These are phyloP conservation scores for Poa pratensis DNA, from an alignment of 176 grass and related monocot species.

Conservation along the genomic window DNA sequence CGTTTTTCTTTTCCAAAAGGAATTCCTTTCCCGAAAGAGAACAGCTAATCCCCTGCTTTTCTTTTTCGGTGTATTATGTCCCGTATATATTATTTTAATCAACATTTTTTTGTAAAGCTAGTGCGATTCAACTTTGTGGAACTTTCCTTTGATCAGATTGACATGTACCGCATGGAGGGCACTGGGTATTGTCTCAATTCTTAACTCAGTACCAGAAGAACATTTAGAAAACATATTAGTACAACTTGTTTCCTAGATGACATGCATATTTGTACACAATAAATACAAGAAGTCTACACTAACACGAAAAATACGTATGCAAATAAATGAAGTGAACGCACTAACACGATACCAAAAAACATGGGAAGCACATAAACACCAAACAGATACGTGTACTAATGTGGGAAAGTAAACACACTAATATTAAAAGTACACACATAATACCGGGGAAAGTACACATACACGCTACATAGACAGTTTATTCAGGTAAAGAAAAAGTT, in stretches of 20 bases:
- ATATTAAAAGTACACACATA: no score
- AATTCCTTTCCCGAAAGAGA: background rate
- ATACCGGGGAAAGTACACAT: no score
- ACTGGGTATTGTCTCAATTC: background rate
- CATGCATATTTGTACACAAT: no score
- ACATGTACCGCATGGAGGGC: background rate
- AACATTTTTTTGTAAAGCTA: background rate
- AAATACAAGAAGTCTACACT: no score
- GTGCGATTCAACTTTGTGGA: background rate
- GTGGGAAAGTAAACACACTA: no score
- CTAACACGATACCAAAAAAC: no score
- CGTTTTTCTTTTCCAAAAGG: background rate
- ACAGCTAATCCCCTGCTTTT: background rate
- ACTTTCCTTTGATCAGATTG: background rate
- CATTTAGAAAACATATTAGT: background rate
- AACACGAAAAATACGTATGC: no score
- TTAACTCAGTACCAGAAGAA: background rate
- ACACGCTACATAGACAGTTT: no score
- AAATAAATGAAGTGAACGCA: no score
- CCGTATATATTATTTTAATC: background rate
- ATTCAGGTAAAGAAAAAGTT: no score
- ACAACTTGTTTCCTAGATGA: background rate
- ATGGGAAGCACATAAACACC: no score
- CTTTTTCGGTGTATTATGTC: slow-evolving; percentile 6
- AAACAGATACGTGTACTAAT: no score